Conservation (phyloP, 2,329 filamentous ascomycete species). For the Colletotrichum tofieldiae region DNA sequence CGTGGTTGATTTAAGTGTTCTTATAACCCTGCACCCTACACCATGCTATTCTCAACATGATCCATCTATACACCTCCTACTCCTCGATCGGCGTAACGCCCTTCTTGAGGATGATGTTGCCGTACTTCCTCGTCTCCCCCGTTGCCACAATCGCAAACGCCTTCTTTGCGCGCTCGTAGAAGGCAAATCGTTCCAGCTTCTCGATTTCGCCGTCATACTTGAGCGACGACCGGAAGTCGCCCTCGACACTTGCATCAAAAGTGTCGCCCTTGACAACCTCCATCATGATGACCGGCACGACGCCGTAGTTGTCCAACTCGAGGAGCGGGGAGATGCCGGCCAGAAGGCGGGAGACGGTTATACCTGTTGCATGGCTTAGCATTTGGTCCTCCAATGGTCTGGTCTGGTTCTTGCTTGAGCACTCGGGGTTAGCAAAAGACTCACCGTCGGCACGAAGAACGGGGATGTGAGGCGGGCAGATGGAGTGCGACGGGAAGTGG, state of each 20-base stretch:
- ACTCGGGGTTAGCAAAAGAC: background rate
- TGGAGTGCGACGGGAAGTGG: constrained; percentile 40
- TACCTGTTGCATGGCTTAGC: constrained; percentile 8
- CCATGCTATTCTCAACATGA: too few relatives aligned
- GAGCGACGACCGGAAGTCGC: constrained; percentile 30
- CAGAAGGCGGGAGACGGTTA: constrained; percentile 37
- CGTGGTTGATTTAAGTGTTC: too few relatives aligned
- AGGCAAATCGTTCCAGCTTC: constrained; percentile 38
- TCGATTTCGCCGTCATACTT: constrained; percentile 36
- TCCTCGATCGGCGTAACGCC: constrained; percentile 11
- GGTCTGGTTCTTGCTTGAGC: background rate
- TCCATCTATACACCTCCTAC: too few relatives aligned
- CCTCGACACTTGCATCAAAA: constrained; percentile 34
- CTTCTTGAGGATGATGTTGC: constrained; percentile 40
- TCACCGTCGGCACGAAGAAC: constrained; percentile 37
- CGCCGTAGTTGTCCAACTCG: constrained; percentile 40
- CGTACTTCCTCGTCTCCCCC: constrained; percentile 40
- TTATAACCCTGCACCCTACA: too few relatives aligned
- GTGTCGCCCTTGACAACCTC: constrained; percentile 41
- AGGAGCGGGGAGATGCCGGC: constrained; percentile 36
- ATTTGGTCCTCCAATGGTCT: background rate
- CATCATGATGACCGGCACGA: constrained; percentile 41
- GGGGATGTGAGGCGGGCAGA: constrained; percentile 39
- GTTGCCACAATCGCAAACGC: constrained; percentile 34
- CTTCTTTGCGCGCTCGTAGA: constrained; percentile 39